phyloP scores from a whole-genome alignment of 495 filamentous ascomycete genomes.

The Penicillium mononematosum region DNA sequence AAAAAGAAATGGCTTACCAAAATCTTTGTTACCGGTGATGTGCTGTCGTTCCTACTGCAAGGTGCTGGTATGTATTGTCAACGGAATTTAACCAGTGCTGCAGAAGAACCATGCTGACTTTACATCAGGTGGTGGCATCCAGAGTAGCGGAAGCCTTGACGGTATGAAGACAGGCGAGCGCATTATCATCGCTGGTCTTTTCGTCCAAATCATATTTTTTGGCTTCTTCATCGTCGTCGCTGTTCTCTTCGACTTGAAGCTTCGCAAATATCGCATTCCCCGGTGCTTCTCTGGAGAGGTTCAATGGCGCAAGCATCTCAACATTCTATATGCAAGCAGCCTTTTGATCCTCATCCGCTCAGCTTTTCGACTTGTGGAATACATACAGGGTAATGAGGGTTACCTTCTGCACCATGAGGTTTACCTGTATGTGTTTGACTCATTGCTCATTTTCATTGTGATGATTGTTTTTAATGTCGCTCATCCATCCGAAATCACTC shows the following conservation, averaged over 20 bases:
- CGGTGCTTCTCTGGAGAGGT: conserved; percentile 45
- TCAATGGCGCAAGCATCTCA: conserved; percentile 2
- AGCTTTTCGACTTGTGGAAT: conserved; percentile 60
- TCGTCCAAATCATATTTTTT: conserved; percentile 39
- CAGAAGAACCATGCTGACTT: too few relatives aligned
- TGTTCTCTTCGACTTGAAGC: conserved; percentile 33
- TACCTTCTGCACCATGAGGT: conserved; percentile 50
- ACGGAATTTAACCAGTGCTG: background rate
- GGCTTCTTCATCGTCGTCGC: conserved; percentile 37
- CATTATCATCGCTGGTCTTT: conserved; percentile 41
- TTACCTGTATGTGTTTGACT: conserved; percentile 61
- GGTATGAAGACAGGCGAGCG: conserved; percentile 32
- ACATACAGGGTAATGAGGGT: conserved; percentile 51
- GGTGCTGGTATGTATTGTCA: conserved; percentile 9
- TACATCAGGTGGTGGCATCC: conserved; percentile 14
- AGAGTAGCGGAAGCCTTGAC: conserved; percentile 15
- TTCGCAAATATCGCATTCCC: conserved; percentile 25
- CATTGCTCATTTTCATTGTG: conserved; percentile 50
- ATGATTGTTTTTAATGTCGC: conserved; percentile 47
- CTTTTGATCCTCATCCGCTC: conserved; percentile 56
- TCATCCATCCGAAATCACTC: conserved; percentile 24
- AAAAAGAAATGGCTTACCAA: conserved; percentile 19
- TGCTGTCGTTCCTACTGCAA: conserved; percentile 20
- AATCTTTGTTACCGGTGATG: conserved; percentile 25
- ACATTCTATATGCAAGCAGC: conserved; percentile 20